Evolutionary conservation across 2,329 filamentous ascomycete genomes (phyloP).

Genomic region (Fusarium virguliforme): DNA sequence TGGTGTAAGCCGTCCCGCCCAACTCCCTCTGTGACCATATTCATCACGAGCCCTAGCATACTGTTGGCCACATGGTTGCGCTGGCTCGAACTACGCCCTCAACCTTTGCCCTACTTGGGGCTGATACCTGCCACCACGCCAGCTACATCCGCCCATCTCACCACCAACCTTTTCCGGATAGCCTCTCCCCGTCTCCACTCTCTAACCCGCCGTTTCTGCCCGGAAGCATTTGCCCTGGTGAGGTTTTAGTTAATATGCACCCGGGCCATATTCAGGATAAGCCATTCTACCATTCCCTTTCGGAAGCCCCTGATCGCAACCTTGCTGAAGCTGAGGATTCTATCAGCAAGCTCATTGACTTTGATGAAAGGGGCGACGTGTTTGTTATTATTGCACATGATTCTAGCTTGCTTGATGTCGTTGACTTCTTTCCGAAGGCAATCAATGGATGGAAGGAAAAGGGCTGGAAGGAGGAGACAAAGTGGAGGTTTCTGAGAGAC

Average conservation of each 20-base stretch:
- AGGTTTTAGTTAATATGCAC: conserved; percentile 7
- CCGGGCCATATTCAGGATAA: not conserved
- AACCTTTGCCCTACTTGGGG: conserved; percentile 17
- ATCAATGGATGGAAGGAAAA: conserved; percentile 15
- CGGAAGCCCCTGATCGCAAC: not conserved
- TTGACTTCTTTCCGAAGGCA: conserved; percentile 17
- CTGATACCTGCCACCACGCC: conserved; percentile 14
- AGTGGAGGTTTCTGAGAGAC: conserved; percentile 16
- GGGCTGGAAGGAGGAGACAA: conserved; percentile 14
- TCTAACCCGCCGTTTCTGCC: conserved; percentile 3
- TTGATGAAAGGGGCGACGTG: conserved; percentile 9
- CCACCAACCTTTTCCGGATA: not conserved
- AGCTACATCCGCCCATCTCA: not conserved
- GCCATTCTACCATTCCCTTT: conserved; percentile 11
- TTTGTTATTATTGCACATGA: conserved; percentile 24
- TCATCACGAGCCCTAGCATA: conserved; percentile 12
- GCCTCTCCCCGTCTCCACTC: not conserved
- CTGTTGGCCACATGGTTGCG: conserved; percentile 27
- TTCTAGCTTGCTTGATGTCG: conserved; percentile 4
- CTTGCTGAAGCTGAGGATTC: conserved; percentile 10
- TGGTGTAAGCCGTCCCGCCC: conserved; percentile 9
- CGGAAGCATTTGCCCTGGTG: conserved; percentile 14
- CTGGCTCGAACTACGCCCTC: conserved; percentile 28
- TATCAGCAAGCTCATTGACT: conserved; percentile 5
- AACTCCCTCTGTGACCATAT: too few species aligned